Base-by-base conservation (phyloP, 495 filamentous ascomycete genomes). In the Penicillium canariense region DNA sequence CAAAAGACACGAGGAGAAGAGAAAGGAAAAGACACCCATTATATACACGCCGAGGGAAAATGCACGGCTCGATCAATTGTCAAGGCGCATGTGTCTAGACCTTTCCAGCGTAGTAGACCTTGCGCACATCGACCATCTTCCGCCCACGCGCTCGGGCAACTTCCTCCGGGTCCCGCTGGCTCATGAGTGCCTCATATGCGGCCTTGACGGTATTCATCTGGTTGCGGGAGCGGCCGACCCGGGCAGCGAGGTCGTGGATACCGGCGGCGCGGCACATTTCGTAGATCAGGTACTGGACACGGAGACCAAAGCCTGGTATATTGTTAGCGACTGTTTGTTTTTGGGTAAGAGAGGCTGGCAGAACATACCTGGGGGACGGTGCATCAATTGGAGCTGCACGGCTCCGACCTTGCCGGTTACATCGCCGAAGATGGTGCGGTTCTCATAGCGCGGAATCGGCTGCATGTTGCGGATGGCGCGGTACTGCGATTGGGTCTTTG, bases 171-270 rank as follows among this genome's bases (percentile, higher is more conserved):
- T 93, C 73, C 53, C 78, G 81, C 77, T 99, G 94, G 73, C 72
- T 87, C 73, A 81, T 77, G 40, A 99, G 77, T 1, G 93, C 94
- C 66, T 91, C 61, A 65, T 88, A 87, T 26, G 88, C 83, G 12
- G 94, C 93, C 76, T 97, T 97, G 61, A 96, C 86, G 12, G 90
- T 87, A 73, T 99, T 99, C 90, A 97, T 95, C 49, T 87, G 88
- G 78, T 97, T 99, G 52, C 90, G 77, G 22, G 87, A 86, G 22
- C 90, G 81, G 39, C 82, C 82, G 38, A 95, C 88, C 31, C 81
- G 81, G 15, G 90, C 94, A 6, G 89, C 81, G 12, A 99, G 81
- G 67, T 99, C 94, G 31, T 82, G 74, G 60, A 99, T 88, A 56
- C 94, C 94, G 28, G 84, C 85, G 31, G 83, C 81, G 46, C 88